Conservation (phyloP, 2,329 filamentous ascomycete genomes). For the Tolypocladium pustulatum region DNA sequence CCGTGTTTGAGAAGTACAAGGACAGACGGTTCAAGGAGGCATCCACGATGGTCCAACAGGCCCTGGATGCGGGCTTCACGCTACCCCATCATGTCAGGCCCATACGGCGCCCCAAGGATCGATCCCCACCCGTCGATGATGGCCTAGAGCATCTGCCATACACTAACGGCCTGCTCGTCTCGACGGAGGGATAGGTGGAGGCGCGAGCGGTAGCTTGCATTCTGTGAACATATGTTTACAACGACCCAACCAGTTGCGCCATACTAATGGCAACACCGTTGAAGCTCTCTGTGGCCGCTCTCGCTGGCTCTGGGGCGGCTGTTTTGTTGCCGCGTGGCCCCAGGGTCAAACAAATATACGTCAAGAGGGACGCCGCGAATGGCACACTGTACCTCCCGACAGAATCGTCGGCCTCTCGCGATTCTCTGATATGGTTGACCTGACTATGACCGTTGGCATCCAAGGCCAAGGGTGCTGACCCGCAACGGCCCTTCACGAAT, state of each 20-base stretch:
- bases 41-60: slow-evolving; percentile 66
- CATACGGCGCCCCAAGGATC: slow-evolving; percentile 19
- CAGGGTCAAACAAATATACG: not conserved
- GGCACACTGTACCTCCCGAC: not conserved
- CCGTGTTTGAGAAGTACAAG: slow-evolving; percentile 86
- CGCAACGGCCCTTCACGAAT: not conserved
- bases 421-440: not conserved
- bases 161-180: slow-evolving; percentile 17
- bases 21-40: slow-evolving; percentile 81
- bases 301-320: not conserved
- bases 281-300: not conserved
- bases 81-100: slow-evolving; percentile 33
- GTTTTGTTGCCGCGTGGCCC: not conserved
- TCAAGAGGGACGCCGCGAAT: not conserved
- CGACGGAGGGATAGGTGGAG: slow-evolving; percentile 18
- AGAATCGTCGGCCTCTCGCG: not conserved
- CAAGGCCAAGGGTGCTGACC: no score
- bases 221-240: not conserved
- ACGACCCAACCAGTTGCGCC: not conserved
- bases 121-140: slow-evolving; percentile 9
- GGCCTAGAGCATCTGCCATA: slow-evolving; percentile 15
- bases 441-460: not conserved
- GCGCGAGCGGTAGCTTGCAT: not conserved
- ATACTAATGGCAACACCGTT: not conserved
- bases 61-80: slow-evolving; percentile 52